Conservation (phyloP, 2,329 filamentous ascomycete genomes). For the Xylaria sp. region DNA sequence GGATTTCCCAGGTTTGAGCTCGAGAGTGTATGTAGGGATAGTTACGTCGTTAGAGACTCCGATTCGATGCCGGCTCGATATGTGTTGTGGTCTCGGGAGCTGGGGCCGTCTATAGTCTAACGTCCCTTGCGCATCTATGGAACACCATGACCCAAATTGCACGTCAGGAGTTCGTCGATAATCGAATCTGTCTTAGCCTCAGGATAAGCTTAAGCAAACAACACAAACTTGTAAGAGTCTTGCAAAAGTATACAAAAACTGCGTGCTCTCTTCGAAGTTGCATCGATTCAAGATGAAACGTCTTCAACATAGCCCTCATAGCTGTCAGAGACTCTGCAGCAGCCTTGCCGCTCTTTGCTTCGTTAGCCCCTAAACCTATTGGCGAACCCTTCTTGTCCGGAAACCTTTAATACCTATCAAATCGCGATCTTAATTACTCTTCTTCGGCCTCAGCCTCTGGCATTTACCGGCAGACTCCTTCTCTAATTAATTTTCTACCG, state of each 20-base stretch:
- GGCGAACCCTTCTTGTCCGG: constrained; percentile 24
- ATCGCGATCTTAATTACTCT: constrained; percentile 13
- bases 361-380: constrained; percentile 28
- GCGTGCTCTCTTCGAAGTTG: constrained; percentile 41
- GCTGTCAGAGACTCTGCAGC: constrained; percentile 40
- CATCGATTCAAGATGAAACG: constrained; percentile 39
- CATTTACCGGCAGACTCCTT: constrained; percentile 26
- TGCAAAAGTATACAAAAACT: constrained; percentile 45
- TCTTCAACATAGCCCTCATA: constrained; percentile 37
- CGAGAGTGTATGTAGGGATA: constrained; percentile 40
- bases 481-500: constrained; percentile 13
- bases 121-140: constrained; percentile 38
- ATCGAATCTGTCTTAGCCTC: constrained; percentile 42
- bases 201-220: constrained; percentile 37
- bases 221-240: constrained; percentile 35
- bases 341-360: constrained; percentile 38
- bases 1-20: constrained; percentile 49
- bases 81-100: constrained; percentile 34
- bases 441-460: constrained; percentile 5
- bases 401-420: constrained; percentile 27
- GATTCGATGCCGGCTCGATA: constrained; percentile 44
- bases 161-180: constrained; percentile 34
- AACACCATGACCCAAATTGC: constrained; percentile 29
- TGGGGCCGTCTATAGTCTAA: constrained; percentile 32
- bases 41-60: constrained; percentile 44